These are phyloP conservation scores for Mrakia blollopis DNA, from an alignment of 768 basidiomycete genomes.

Conservation along the genomic window DNA sequence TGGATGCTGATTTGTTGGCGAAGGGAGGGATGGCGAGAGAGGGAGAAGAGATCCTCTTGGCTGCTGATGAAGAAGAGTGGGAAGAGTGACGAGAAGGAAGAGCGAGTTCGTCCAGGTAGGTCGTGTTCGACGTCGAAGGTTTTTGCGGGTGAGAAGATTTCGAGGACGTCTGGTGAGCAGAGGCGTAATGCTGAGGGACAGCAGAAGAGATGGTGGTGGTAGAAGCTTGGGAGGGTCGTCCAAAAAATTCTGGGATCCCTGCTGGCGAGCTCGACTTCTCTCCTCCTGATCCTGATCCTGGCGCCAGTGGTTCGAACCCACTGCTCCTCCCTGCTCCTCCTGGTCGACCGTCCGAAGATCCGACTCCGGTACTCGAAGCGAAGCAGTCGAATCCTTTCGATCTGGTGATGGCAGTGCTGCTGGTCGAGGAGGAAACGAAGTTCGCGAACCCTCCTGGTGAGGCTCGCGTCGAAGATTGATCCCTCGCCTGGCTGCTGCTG, in stretches of 20 bases:
- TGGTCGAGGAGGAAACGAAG: not conserved
- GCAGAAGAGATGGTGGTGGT: not conserved
- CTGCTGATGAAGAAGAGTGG: not conserved
- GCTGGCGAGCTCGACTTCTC: not conserved
- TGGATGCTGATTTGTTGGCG: not conserved
- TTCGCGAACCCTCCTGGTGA: not conserved
- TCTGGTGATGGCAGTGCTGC: not conserved
- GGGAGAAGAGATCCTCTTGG: not conserved
- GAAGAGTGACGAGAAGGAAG: not conserved
- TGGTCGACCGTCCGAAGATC: not conserved
- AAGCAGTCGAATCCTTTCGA: not conserved
- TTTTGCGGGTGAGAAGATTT: not conserved
- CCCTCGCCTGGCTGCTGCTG: too few relatives aligned
- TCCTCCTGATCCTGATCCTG: not conserved
- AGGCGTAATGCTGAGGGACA: not conserved
- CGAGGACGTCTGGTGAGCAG: not conserved
- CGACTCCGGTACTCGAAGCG: not conserved
- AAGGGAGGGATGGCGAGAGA: not conserved
- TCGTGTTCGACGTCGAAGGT: not conserved
- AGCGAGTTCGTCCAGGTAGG: not conserved
- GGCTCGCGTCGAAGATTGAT: not conserved
- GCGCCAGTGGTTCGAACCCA: not conserved
- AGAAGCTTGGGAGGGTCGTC: not conserved
- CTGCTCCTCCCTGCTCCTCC: not conserved
- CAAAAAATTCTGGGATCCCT: not conserved